Base-by-base conservation (phyloP, 805 yeast species). In the Starmerella sirachaensis region DNA sequence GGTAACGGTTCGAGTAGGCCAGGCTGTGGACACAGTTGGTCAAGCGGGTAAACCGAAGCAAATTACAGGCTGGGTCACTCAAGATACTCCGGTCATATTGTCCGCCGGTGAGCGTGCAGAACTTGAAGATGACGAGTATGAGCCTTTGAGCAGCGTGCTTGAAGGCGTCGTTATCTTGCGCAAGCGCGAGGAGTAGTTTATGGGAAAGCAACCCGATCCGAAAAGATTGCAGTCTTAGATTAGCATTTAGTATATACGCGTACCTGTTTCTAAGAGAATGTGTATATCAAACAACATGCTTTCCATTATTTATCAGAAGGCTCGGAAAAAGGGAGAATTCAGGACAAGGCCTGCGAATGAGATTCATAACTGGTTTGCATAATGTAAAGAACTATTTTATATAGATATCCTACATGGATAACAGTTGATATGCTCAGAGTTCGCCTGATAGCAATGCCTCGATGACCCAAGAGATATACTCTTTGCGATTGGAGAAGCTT, bases 11-110 rank as follows among this genome's bases (percentile, higher is more conserved):
- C 74, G 99, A 56, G 97, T 91, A 21, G 99, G 99, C 46, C 96
- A 88, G 63, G 97, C 98, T 6, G 97, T 91, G 20, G 98, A 91
- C 58, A 84, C 86, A 27, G 97, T 91, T 45, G 99, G 98, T 23
- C 97, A 88, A 60, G 99, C 97, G 0, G 99, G 99, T 64, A 84
- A 83, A 52, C 99, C 98, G 33, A 91, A 91, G 68, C 86, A 96
- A 10, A 91, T 91, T 33, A 91, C 99, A 4, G 99, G 99, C 25
- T 91, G 98, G 98, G 97, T 91, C 16, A 91, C 99, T 1, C 98
- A 91, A 55, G 81, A 91, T 5, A 91, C 99, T 0, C 99, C 99
- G 0, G 99, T 91, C 16, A 66, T 91, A 51, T 68, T 91, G 40
- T 86, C 91, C 28, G 76, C 77, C 51, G 97, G 97, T 30, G 99